Conservation (phyloP, 495 filamentous ascomycete genomes). For the Aspergillus asperescens region DNA sequence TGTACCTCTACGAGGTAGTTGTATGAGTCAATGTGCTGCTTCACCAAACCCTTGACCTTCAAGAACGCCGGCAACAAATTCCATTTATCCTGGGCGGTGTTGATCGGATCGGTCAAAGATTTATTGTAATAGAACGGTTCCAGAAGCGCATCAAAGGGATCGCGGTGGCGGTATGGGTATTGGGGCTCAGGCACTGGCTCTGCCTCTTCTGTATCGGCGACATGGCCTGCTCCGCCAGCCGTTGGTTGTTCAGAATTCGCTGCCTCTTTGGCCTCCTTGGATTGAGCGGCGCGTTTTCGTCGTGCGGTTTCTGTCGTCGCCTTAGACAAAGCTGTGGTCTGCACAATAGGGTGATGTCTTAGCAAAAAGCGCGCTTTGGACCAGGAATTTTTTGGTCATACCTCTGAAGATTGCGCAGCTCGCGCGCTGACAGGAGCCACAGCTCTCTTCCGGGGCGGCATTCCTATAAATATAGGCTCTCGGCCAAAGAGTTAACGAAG, state of each 20-base stretch:
- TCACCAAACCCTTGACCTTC: constrained; percentile 93
- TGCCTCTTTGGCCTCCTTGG: constrained; percentile 12
- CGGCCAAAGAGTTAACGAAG: background rate
- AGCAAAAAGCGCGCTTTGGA: background rate
- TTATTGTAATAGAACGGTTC: constrained; percentile 97
- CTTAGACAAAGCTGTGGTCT: constrained; percentile 15
- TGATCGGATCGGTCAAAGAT: constrained; percentile 84
- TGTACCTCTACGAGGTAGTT: constrained; percentile 95
- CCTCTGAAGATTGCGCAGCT: constrained; percentile 22
- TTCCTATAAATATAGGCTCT: constrained; percentile 3
- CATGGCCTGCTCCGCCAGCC: constrained; percentile 6
- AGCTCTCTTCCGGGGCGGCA: constrained; percentile 27
- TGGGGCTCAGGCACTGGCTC: constrained; percentile 14
- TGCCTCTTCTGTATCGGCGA: background rate
- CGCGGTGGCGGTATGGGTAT: constrained; percentile 31
- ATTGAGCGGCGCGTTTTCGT: constrained; percentile 22
- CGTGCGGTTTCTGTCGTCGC: constrained; percentile 11
- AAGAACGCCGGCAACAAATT: constrained; percentile 93
- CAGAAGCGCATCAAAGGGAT: constrained; percentile 76
- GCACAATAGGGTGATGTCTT: constrained; percentile 2
- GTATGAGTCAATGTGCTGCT: constrained; percentile 98
- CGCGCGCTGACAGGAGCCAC: constrained; percentile 18
- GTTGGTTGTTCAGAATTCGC: constrained; percentile 12
- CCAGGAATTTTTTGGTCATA: constrained; percentile 15
- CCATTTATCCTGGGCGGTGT: constrained; percentile 92